These are phyloP conservation scores for Massariosphaeria phaeospora DNA, from an alignment of 495 filamentous ascomycete species.

Conservation along the genomic window DNA sequence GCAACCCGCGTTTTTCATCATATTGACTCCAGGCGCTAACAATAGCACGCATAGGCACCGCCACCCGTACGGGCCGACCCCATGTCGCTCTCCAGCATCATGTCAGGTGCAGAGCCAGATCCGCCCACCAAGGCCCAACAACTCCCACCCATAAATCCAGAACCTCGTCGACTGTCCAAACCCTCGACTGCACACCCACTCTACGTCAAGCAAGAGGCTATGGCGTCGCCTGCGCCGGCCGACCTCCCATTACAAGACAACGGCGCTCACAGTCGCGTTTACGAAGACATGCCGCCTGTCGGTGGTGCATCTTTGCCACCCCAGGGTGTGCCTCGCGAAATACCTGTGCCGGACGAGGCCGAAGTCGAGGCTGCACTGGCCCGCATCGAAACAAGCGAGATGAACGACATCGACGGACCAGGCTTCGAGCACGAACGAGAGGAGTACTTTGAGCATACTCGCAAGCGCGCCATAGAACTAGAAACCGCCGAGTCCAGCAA, in stretches of 20 bases:
- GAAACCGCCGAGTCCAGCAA: slow-evolving; percentile 26
- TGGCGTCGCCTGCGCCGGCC: slow-evolving; percentile 40
- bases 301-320: slow-evolving; percentile 43
- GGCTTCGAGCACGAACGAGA: slow-evolving; percentile 57
- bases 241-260: slow-evolving; percentile 18
- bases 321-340: slow-evolving; percentile 40
- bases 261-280: slow-evolving; percentile 4
- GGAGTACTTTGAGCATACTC: slow-evolving; percentile 49
- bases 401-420: slow-evolving; percentile 60
- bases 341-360: slow-evolving; percentile 50
- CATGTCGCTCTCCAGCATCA: slow-evolving; percentile 88
- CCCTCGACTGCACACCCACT: slow-evolving; percentile 2
- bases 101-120: slow-evolving; percentile 64
- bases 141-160: slow-evolving; percentile 28
- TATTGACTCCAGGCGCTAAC: slow-evolving; percentile 10
- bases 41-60: slow-evolving; percentile 13
- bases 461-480: slow-evolving; percentile 50
- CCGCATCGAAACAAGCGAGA: slow-evolving; percentile 61
- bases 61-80: slow-evolving; percentile 50
- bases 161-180: slow-evolving; percentile 27
- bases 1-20: background rate
- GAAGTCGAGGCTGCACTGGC: slow-evolving; percentile 61
- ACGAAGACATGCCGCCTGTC: slow-evolving; percentile 24
- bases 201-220: slow-evolving; percentile 43
- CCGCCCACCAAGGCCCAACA: slow-evolving; percentile 45